phyloP scores from a whole-genome alignment of 768 basidiomycete genomes.

The Mycena floridula region DNA sequence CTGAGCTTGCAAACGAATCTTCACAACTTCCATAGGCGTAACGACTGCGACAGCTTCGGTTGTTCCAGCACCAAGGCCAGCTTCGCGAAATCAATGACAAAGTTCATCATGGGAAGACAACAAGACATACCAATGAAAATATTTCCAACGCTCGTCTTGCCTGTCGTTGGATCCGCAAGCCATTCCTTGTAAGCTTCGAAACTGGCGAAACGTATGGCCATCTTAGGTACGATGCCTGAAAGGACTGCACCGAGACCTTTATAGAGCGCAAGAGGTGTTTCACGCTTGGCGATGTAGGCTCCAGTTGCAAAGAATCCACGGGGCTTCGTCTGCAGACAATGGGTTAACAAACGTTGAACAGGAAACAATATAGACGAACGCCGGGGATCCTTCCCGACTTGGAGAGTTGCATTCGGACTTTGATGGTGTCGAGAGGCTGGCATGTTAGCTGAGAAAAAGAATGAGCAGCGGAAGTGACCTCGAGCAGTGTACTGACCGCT shows the following conservation, averaged over 20 bases:
- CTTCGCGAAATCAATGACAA: slow-evolving; percentile 30
- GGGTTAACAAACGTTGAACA: not conserved
- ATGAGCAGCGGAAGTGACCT: not conserved
- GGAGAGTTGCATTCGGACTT: slow-evolving; percentile 99
- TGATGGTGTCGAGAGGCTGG: slow-evolving; percentile 97
- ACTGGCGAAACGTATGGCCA: slow-evolving; percentile 97
- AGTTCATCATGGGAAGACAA: not conserved
- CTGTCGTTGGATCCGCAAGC: slow-evolving; percentile 71
- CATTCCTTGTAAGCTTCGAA: slow-evolving; percentile 92
- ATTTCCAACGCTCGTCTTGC: slow-evolving; percentile 68
- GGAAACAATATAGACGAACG: slow-evolving; percentile 44
- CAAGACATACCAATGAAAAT: slow-evolving; percentile 79
- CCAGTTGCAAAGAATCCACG: slow-evolving; percentile 93
- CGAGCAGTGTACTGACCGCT: slow-evolving; percentile 49
- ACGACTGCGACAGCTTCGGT: slow-evolving; percentile 94
- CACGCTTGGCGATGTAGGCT: slow-evolving; percentile 76
- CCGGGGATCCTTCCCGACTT: slow-evolving; percentile 73
- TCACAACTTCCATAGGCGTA: slow-evolving; percentile 99
- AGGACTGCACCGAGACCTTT: slow-evolving; percentile 97
- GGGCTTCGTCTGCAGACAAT: slow-evolving; percentile 65
- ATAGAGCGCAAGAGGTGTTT: slow-evolving; percentile 94
- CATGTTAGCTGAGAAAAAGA: slow-evolving; percentile 52
- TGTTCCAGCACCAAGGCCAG: slow-evolving; percentile 92
- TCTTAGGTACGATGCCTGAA: slow-evolving; percentile 97
- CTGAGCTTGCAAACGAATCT: slow-evolving; percentile 96